A percentile compares a stretch with the other conserved stretches of the same genome.
These are phyloP conservation scores for Alternaria dauci DNA, from an alignment of 2,329 filamentous ascomycete genomes.

Conservation along the genomic window DNA sequence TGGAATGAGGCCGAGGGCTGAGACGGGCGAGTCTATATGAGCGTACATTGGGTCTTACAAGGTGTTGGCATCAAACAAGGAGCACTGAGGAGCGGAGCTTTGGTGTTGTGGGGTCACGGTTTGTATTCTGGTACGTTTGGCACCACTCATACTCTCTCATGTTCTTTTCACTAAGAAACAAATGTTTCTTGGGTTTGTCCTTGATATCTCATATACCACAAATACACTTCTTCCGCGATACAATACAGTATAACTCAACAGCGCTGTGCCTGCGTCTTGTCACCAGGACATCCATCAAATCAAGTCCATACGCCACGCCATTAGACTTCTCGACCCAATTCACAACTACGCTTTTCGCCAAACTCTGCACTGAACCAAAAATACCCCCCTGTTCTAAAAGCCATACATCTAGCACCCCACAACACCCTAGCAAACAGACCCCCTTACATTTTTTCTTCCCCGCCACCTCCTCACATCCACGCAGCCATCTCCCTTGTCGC, in stretches of 20 bases:
- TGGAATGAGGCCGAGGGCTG: constrained; percentile 45
- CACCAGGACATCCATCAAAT: no score
- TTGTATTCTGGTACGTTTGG: background rate
- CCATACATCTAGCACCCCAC: background rate
- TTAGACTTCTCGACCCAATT: background rate
- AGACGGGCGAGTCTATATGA: constrained; percentile 45
- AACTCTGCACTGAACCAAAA: background rate
- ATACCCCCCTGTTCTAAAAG: background rate
- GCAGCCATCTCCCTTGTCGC: background rate
- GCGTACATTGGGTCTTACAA: background rate
- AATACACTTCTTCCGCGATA: no score
- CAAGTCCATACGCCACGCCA: no score
- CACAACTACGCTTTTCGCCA: background rate
- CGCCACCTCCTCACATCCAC: background rate
- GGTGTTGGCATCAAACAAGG: background rate
- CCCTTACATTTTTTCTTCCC: background rate
- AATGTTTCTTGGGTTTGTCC: background rate
- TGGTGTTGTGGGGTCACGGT: background rate
- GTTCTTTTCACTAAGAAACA: fast-evolving
- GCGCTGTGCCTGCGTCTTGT: no score
- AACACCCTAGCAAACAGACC: background rate
- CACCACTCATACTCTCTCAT: background rate
- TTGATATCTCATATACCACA: background rate
- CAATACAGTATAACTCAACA: no score
- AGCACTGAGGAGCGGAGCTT: background rate